phyloP scores from a whole-genome alignment of 1,284 basidiomycete genomes.

The Irpex rosettiformis region DNA sequence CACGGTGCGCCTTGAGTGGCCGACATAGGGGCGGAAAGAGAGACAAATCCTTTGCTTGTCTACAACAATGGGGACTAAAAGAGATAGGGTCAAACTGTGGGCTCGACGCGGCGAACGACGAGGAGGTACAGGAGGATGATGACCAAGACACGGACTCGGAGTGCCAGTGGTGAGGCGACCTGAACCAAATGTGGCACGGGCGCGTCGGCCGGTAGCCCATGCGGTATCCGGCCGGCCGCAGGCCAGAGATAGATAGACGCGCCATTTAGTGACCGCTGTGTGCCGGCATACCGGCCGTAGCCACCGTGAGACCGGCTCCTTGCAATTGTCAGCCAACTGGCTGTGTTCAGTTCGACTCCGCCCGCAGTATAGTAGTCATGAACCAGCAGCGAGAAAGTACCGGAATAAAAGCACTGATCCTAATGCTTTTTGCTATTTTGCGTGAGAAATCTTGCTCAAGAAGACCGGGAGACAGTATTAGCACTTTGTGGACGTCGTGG shows the following conservation, averaged over 20 bases:
- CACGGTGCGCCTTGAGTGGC: slow-evolving; percentile 21
- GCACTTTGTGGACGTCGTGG: too few species aligned
- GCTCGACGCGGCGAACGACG: slow-evolving; percentile 2
- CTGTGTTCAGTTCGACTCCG: too few species aligned
- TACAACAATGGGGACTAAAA: not conserved
- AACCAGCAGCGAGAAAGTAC: too few species aligned
- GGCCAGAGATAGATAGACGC: not conserved
- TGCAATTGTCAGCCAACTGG: too few species aligned
- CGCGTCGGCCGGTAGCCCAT: not conserved
- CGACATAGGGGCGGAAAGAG: slow-evolving; percentile 9
- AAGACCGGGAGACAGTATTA: too few species aligned
- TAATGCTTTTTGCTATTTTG: too few species aligned
- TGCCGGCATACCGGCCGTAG: not conserved
- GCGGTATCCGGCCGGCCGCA: not conserved
- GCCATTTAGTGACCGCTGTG: not conserved
- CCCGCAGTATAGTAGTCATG: too few species aligned
- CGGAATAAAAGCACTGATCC: too few species aligned
- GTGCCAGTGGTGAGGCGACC: not conserved
- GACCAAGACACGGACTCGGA: slow-evolving; percentile 6
- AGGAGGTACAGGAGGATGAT: slow-evolving; percentile 3
- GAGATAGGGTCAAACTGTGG: not conserved
- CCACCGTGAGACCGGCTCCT: not conserved
- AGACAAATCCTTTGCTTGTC: not conserved
- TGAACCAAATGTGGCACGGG: not conserved
- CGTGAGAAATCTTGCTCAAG: too few species aligned